phyloP scores from a whole-genome alignment of 768 basidiomycete genomes.

The Piloderma croceum region DNA sequence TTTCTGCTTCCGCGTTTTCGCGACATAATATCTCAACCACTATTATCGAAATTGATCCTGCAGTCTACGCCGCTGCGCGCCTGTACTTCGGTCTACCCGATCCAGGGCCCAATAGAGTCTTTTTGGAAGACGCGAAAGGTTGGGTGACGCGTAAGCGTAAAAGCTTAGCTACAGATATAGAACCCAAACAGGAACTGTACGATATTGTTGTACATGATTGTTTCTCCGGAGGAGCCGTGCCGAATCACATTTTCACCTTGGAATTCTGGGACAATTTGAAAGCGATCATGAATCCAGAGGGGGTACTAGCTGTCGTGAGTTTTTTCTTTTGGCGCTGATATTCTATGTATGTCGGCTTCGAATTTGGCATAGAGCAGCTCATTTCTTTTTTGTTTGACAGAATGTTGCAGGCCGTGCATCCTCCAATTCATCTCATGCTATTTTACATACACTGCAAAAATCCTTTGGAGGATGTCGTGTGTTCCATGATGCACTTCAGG shows the following conservation, averaged over 20 bases:
- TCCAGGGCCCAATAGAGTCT: conserved; percentile 52
- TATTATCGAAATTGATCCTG: conserved; percentile 90
- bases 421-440: conserved; percentile 57
- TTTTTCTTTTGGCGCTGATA: conserved; percentile 1
- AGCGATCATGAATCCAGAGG: conserved; percentile 57
- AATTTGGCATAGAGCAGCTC: neutral
- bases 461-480: conserved; percentile 77
- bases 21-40: conserved; percentile 67
- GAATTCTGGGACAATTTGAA: conserved; percentile 81
- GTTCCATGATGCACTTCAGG: conserved; percentile 65
- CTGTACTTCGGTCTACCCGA: conserved; percentile 75
- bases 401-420: conserved; percentile 76
- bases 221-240: conserved; percentile 92
- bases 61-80: conserved; percentile 78
- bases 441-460: conserved; percentile 63
- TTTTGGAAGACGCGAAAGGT: conserved; percentile 69
- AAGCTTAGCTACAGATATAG: conserved; percentile 21
- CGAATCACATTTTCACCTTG: conserved; percentile 74
- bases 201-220: conserved; percentile 86
- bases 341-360: neutral
- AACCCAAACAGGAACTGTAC: conserved; percentile 39
- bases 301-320: conserved; percentile 76
- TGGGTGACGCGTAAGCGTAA: conserved; percentile 51
- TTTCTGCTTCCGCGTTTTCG: conserved; percentile 70
- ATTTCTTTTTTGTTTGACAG: conserved; percentile 31